Evolutionary conservation across 148 eudicot species (phyloP).

Genomic region (Selenicereus undatus): DNA sequence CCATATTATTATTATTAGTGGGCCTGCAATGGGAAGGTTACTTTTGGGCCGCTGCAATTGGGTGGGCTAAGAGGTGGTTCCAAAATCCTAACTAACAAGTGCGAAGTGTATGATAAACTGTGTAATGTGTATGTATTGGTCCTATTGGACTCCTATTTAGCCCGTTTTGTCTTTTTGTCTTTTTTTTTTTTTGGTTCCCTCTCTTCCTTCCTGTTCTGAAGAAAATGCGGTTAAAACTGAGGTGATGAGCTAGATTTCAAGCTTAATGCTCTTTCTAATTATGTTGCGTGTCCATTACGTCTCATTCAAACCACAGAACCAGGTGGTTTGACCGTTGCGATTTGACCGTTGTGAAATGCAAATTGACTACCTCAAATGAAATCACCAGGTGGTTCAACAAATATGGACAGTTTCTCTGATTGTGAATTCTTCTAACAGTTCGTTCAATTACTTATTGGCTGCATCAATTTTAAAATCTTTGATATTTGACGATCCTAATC

Average conservation of each 20-base stretch:
- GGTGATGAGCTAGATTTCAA: too few relatives aligned
- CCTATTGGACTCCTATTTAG: too few relatives aligned
- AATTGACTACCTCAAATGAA: background rate
- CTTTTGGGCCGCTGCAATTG: background rate
- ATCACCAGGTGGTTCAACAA: background rate
- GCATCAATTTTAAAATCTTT: background rate
- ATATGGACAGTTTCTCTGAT: background rate
- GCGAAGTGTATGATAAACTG: background rate
- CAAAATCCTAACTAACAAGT: background rate
- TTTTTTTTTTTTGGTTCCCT: too few relatives aligned
- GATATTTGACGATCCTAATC: background rate
- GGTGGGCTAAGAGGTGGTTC: background rate
- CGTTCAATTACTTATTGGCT: conserved; percentile 3
- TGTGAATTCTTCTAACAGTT: background rate
- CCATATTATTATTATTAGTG: conserved; percentile 4
- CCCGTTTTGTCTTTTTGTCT: too few relatives aligned
- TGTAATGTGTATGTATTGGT: background rate
- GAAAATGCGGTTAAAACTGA: background rate
- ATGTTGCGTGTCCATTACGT: too few relatives aligned
- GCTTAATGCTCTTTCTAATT: too few relatives aligned
- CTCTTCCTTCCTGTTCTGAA: too few relatives aligned
- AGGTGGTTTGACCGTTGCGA: too few relatives aligned
- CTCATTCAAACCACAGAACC: too few relatives aligned
- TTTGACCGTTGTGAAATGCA: background rate
- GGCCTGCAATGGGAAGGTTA: background rate